A percentile compares a stretch with the other conserved stretches of the same genome.
phyloP scores from a whole-genome alignment of 1,284 basidiomycete genomes.

The Pseudozyma thailandica region DNA sequence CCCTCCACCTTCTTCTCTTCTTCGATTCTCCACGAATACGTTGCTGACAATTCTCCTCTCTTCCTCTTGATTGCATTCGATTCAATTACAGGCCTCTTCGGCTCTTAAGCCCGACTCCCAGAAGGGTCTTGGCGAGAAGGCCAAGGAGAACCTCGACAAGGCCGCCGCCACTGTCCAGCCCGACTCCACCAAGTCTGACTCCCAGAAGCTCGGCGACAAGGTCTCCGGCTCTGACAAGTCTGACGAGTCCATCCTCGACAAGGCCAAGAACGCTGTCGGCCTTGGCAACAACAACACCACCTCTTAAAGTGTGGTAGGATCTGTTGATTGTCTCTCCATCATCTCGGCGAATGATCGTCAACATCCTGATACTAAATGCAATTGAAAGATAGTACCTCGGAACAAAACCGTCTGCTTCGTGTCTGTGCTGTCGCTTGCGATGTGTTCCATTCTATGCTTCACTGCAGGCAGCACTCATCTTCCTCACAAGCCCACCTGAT shows the following conservation, averaged over 20 bases:
- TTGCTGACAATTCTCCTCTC: conserved; percentile 1
- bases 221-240: conserved; percentile 69
- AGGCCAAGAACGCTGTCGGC: conserved; percentile 57
- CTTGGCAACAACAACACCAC: conserved; percentile 40
- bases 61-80: neutral
- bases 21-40: neutral
- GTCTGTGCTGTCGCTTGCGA: neutral
- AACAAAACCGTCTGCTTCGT: neutral
- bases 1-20: neutral
- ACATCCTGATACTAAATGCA: conserved; percentile 9
- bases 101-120: conserved; percentile 58
- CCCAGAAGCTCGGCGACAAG: conserved; percentile 72
- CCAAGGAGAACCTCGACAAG: conserved; percentile 59
- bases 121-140: conserved; percentile 47
- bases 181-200: conserved; percentile 65
- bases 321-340: neutral
- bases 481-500: too few species aligned
- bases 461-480: too few species aligned
- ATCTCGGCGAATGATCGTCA: neutral
- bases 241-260: conserved; percentile 53
- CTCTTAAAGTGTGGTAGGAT: conserved; percentile 6
- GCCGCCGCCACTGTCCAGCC: conserved; percentile 68
- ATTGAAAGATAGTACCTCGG: conserved; percentile 16
- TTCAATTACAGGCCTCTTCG: conserved; percentile 36
- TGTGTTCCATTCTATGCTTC: too few species aligned